Evolutionary conservation across 2,329 filamentous ascomycete genomes (phyloP).

Genomic region (Berkeleyomyces basicola): DNA sequence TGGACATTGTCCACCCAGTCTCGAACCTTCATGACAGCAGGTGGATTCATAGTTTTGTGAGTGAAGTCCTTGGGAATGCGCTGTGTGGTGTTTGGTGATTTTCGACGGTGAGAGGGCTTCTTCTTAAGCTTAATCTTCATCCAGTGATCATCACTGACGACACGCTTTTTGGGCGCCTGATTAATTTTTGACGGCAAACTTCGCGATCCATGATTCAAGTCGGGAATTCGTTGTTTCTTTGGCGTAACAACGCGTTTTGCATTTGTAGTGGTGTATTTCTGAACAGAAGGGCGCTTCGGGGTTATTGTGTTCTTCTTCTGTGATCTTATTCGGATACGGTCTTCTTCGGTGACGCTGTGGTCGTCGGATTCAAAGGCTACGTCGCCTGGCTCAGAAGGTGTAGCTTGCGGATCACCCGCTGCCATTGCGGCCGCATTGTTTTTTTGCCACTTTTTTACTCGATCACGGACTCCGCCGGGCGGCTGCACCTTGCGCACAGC

Average conservation of each 20-base stretch:
- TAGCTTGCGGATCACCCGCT: constrained; percentile 32
- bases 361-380: constrained; percentile 43
- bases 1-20: constrained; percentile 44
- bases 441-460: constrained; percentile 75
- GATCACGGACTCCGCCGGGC: constrained; percentile 54
- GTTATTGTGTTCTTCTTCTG: constrained; percentile 23
- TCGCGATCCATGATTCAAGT: constrained; percentile 10
- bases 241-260: background rate
- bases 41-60: constrained; percentile 35
- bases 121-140: constrained; percentile 42
- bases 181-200: constrained; percentile 22
- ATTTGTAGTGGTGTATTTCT: background rate
- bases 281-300: background rate
- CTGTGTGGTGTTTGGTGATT: constrained; percentile 14
- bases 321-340: constrained; percentile 40
- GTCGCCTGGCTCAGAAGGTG: constrained; percentile 42
- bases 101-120: constrained; percentile 22
- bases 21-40: constrained; percentile 41
- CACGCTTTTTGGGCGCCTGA: constrained; percentile 67
- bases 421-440: constrained; percentile 50
- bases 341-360: constrained; percentile 43
- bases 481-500: constrained; percentile 41
- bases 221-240: background rate
- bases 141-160: constrained; percentile 90
- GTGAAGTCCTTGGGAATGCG: constrained; percentile 43